Percentiles rank a stretch among this genome's conserved stretches.
Conservation (phyloP, 2,329 filamentous ascomycete genomes). For the Beauveria bassiana region DNA sequence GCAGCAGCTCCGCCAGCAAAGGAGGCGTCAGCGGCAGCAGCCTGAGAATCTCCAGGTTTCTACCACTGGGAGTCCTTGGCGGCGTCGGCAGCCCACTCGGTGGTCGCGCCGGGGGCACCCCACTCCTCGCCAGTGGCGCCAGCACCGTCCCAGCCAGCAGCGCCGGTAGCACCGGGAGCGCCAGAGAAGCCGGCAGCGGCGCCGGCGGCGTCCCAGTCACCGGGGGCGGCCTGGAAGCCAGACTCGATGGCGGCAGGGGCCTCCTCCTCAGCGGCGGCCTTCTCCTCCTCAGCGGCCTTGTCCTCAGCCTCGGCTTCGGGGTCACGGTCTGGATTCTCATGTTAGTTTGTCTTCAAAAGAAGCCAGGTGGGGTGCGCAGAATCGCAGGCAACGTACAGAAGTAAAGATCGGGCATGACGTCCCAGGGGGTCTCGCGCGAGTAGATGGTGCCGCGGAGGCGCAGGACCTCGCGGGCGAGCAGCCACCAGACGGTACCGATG, state of each 20-base stretch:
- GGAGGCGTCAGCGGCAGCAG: background rate
- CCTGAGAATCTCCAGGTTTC: conserved; percentile 19
- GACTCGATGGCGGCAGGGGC: conserved; percentile 70
- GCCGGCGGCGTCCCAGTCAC: conserved; percentile 71
- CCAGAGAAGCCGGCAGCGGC: conserved; percentile 64
- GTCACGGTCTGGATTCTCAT: conserved; percentile 65
- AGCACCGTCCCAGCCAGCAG: conserved; percentile 49
- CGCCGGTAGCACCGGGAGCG: conserved; percentile 30
- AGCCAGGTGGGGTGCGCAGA: no score
- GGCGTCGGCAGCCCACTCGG: conserved; percentile 60
- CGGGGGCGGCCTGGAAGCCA: conserved; percentile 59
- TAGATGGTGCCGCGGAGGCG: conserved; percentile 95
- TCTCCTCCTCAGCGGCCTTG: conserved; percentile 89
- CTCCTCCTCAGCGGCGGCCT: conserved; percentile 66
- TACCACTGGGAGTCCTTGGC: conserved; percentile 51
- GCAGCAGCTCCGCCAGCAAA: background rate
- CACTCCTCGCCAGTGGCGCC: conserved; percentile 55
- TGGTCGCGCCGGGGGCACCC: conserved; percentile 55
- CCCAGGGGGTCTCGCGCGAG: conserved; percentile 94
- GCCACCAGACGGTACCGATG: conserved; percentile 98
- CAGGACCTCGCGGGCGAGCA: conserved; percentile 99
- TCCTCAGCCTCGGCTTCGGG: conserved; percentile 99
- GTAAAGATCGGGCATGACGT: conserved; percentile 99
- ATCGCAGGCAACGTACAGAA: conserved; percentile 59
- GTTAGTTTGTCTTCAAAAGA: background rate